These are phyloP conservation scores for Glaciozyma martinii DNA, from an alignment of 768 basidiomycete genomes.

Conservation along the genomic window DNA sequence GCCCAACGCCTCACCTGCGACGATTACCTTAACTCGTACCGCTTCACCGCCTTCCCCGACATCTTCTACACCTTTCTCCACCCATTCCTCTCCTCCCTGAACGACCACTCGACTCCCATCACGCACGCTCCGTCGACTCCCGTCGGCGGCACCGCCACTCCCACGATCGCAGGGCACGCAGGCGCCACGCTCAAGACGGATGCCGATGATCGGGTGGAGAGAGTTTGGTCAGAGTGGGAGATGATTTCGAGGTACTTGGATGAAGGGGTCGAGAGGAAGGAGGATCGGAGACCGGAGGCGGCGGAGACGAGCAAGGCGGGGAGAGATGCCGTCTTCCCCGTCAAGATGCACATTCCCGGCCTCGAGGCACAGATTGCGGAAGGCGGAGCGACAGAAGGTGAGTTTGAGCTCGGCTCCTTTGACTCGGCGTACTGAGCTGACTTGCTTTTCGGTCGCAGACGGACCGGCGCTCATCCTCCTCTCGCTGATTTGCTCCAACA, in stretches of 20 bases:
- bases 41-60: slow-evolving; percentile 77
- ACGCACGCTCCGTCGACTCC: neutral
- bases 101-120: slow-evolving; percentile 46
- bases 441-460: slow-evolving; percentile 41
- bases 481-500: slow-evolving; percentile 74
- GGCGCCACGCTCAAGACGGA: slow-evolving; percentile 55
- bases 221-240: slow-evolving; percentile 73
- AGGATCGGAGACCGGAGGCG: slow-evolving; percentile 1
- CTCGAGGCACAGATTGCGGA: slow-evolving; percentile 37
- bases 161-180: slow-evolving; percentile 10
- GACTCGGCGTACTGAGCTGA: neutral
- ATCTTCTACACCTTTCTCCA: slow-evolving; percentile 91
- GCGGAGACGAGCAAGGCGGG: slow-evolving; percentile 53
- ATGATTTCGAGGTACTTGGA: slow-evolving; percentile 22
- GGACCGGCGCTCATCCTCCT: slow-evolving; percentile 83
- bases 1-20: slow-evolving; percentile 70
- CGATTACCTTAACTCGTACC: slow-evolving; percentile 59
- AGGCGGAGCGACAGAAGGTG: slow-evolving; percentile 58
- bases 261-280: neutral
- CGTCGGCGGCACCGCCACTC: neutral
- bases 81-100: slow-evolving; percentile 72
- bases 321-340: slow-evolving; percentile 55
- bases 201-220: slow-evolving; percentile 74
- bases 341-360: slow-evolving; percentile 62
- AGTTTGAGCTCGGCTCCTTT: neutral